Evolutionary conservation across 2,329 filamentous ascomycete species (phyloP).

Genomic region (Thelonectria blattea): DNA sequence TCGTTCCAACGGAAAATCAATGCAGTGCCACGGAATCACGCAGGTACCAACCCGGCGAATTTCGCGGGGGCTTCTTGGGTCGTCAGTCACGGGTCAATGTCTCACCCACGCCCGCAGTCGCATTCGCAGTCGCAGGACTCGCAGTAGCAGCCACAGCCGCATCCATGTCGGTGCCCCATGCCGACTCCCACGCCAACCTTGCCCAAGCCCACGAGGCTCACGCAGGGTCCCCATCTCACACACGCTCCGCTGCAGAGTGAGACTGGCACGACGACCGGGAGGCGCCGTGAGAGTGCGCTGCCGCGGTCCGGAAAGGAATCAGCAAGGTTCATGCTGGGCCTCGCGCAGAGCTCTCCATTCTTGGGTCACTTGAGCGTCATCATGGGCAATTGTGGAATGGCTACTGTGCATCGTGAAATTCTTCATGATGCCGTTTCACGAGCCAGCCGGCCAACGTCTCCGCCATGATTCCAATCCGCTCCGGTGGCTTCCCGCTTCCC

Average conservation of each 20-base stretch:
- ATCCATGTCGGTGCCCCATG: conserved; percentile 15
- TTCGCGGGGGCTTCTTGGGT: conserved; percentile 14
- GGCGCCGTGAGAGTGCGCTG: conserved; percentile 27
- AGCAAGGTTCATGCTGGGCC: conserved; percentile 30
- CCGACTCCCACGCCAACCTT: conserved; percentile 14
- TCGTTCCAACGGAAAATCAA: conserved; percentile 9
- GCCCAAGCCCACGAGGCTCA: conserved; percentile 31
- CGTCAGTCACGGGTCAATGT: conserved; percentile 15
- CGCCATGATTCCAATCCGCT: background rate
- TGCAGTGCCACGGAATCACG: conserved; percentile 36
- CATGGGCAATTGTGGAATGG: conserved; percentile 18
- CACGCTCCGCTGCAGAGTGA: conserved; percentile 26
- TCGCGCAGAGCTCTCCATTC: conserved; percentile 24
- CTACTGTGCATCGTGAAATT: conserved; percentile 24
- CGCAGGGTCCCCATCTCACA: conserved; percentile 33
- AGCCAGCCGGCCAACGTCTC: conserved; percentile 9
- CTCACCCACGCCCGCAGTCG: conserved; percentile 11
- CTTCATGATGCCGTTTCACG: conserved; percentile 28
- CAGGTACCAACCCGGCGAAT: conserved; percentile 32
- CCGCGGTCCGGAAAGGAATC: conserved; percentile 25
- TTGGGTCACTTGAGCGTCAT: conserved; percentile 12
- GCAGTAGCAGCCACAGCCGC: background rate
- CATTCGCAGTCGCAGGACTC: background rate
- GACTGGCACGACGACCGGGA: conserved; percentile 26
- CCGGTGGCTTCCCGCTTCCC: conserved; percentile 8